Evolutionary conservation across 441 rosid genomes (phyloP).

Genomic region (Pelargonium citronellum): DNA sequence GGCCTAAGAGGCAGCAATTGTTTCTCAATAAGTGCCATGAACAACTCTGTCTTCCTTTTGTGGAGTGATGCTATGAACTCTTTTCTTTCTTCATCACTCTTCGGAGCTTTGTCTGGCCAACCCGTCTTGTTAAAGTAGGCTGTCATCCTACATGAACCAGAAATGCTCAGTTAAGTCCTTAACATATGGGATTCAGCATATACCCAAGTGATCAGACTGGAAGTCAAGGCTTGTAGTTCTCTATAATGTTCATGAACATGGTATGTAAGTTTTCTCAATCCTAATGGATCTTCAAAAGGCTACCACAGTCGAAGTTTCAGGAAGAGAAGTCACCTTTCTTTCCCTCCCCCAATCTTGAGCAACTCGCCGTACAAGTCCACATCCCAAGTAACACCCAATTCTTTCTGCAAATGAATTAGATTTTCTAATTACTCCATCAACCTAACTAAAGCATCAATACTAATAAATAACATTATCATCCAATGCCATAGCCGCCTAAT

Average conservation of each 20-base stretch:
- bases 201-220: no score
- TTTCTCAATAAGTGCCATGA: slow-evolving; percentile 88
- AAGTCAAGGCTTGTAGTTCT: no score
- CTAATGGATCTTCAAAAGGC: not conserved
- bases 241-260: not conserved
- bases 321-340: slow-evolving; percentile 56
- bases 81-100: slow-evolving; percentile 75
- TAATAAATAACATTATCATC: not conserved
- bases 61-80: slow-evolving; percentile 82
- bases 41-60: slow-evolving; percentile 75
- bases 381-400: slow-evolving; percentile 77
- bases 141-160: slow-evolving; percentile 59
- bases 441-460: not conserved
- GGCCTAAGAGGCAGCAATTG: slow-evolving; percentile 88
- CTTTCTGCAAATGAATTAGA: slow-evolving; percentile 41
- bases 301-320: not conserved
- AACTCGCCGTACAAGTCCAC: slow-evolving; percentile 85
- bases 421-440: not conserved
- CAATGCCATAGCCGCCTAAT: not conserved
- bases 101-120: slow-evolving; percentile 90
- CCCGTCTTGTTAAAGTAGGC: slow-evolving; percentile 80
- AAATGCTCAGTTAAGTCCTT: not conserved
- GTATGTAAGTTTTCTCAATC: slow-evolving; percentile 3
- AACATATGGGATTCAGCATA: no score
- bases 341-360: slow-evolving; percentile 92